These are phyloP conservation scores for Lecanosticta acicola DNA, from an alignment of 2,329 filamentous ascomycete genomes.

Conservation along the genomic window DNA sequence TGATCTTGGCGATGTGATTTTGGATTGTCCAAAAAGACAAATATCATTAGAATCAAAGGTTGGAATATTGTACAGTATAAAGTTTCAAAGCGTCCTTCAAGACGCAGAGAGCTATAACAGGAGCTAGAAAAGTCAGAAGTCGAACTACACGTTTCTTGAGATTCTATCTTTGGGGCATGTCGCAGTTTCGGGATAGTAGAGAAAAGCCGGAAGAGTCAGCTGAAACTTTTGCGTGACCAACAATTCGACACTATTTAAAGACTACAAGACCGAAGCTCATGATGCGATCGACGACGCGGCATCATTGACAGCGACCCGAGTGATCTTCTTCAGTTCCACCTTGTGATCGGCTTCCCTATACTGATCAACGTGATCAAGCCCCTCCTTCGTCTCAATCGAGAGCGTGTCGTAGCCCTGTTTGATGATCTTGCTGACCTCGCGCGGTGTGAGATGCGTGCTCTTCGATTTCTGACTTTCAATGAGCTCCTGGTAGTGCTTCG, in stretches of 20 bases:
- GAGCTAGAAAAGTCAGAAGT: no score
- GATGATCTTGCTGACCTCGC: conserved; percentile 83
- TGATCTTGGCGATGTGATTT: no score
- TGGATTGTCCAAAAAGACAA: no score
- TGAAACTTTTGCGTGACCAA: not conserved
- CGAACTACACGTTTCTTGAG: no score
- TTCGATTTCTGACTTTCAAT: conserved; percentile 56
- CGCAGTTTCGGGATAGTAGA: no score
- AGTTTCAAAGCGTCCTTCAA: no score
- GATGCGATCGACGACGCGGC: conserved; percentile 33
- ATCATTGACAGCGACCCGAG: conserved; percentile 70
- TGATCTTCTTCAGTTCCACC: conserved; percentile 78
- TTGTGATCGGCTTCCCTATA: conserved; percentile 69
- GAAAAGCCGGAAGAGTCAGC: no score
- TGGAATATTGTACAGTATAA: no score
- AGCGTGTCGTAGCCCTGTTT: conserved; percentile 95
- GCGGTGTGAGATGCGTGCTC: conserved; percentile 63
- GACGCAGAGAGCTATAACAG: no score
- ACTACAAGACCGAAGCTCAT: not conserved
- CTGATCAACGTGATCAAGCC: conserved; percentile 75
- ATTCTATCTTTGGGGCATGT: no score
- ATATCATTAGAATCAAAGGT: no score
- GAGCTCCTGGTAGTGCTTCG: conserved; percentile 78
- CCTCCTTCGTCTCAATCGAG: conserved; percentile 83
- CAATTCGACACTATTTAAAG: not conserved